A percentile compares a stretch with the other conserved stretches of the same genome.
phyloP scores from a whole-genome alignment of 2,329 filamentous ascomycete genomes.

The Zalaria obscura region DNA sequence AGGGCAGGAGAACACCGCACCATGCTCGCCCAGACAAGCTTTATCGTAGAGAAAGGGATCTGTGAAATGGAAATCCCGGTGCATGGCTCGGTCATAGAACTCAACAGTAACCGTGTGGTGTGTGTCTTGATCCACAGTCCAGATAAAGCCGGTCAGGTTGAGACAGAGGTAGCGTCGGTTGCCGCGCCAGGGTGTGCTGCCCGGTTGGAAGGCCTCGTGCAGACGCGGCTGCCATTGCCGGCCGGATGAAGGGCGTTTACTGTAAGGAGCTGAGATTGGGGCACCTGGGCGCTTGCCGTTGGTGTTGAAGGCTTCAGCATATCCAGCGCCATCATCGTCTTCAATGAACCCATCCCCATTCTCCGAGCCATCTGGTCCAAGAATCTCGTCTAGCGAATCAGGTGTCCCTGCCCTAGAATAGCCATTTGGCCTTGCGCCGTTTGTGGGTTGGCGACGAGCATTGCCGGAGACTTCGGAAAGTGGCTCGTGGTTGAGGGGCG shows the following conservation, averaged over 20 bases:
- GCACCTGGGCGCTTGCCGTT: conserved; percentile 45
- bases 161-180: conserved; percentile 87
- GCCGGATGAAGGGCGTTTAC: conserved; percentile 39
- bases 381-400: conserved; percentile 72
- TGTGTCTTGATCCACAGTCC: conserved; percentile 91
- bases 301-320: conserved; percentile 50
- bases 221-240: conserved; percentile 46
- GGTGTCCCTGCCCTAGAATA: conserved; percentile 45
- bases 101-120: conserved; percentile 85
- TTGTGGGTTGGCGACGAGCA: conserved; percentile 39
- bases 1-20: conserved; percentile 72
- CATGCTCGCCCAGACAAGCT: conserved; percentile 74
- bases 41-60: conserved; percentile 95
- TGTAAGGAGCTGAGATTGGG: conserved; percentile 22
- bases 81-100: conserved; percentile 87
- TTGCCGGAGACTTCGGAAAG: conserved; percentile 56
- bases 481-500: conserved; percentile 76
- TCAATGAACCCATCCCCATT: conserved; percentile 70
- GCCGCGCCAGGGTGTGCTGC: conserved; percentile 89
- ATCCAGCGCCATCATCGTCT: conserved; percentile 90
- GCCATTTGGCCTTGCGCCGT: conserved; percentile 40
- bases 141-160: conserved; percentile 87
- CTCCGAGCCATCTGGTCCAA: conserved; percentile 45
- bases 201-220: conserved; percentile 82
- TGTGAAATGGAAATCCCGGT: conserved; percentile 93